A percentile compares a stretch with the other conserved stretches of the same genome.
phyloP scores from a whole-genome alignment of 129 eudicot species.

The sunflower (Helianthus annuus) region DNA sequence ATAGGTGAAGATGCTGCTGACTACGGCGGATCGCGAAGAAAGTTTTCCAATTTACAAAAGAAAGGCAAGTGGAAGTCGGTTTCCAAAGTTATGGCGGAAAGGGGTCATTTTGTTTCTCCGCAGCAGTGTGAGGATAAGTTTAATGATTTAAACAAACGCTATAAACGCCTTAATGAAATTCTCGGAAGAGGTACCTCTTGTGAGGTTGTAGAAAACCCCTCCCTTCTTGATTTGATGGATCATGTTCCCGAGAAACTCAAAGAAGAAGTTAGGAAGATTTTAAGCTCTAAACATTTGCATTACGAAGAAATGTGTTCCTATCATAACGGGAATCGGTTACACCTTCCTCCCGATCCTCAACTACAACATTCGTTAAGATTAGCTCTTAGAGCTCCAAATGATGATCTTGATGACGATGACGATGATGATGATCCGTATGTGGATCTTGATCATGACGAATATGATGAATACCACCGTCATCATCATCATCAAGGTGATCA shows the following conservation, averaged over 20 bases:
- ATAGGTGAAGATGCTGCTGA: conserved; percentile 74
- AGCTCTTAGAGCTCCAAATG: conserved; percentile 58
- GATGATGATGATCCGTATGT: conserved; percentile 41
- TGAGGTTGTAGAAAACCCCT: conserved; percentile 83
- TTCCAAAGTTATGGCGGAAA: conserved; percentile 95
- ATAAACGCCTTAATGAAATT: conserved; percentile 87
- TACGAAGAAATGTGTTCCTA: conserved; percentile 97
- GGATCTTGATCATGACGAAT: no score
- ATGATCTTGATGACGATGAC: conserved; percentile 45
- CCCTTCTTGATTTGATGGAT: conserved; percentile 78
- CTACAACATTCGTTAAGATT: conserved; percentile 65
- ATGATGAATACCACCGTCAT: no score
- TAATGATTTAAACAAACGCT: conserved; percentile 43
- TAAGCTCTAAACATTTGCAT: conserved; percentile 85
- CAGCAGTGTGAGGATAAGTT: conserved; percentile 96
- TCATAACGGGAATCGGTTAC: conserved; percentile 75
- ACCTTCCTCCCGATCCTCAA: conserved; percentile 82
- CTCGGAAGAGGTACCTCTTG: conserved; percentile 96
- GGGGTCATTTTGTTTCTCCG: conserved; percentile 94
- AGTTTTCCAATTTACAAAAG: conserved; percentile 64
- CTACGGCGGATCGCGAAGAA: conserved; percentile 58
- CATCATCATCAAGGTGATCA: no score
- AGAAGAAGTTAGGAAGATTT: conserved; percentile 77
- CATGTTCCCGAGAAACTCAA: conserved; percentile 66
- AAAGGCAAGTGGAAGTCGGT: conserved; percentile 96